Base-by-base conservation (phyloP, 1,284 basidiomycete genomes). In the Exobasidium rhododendri region DNA sequence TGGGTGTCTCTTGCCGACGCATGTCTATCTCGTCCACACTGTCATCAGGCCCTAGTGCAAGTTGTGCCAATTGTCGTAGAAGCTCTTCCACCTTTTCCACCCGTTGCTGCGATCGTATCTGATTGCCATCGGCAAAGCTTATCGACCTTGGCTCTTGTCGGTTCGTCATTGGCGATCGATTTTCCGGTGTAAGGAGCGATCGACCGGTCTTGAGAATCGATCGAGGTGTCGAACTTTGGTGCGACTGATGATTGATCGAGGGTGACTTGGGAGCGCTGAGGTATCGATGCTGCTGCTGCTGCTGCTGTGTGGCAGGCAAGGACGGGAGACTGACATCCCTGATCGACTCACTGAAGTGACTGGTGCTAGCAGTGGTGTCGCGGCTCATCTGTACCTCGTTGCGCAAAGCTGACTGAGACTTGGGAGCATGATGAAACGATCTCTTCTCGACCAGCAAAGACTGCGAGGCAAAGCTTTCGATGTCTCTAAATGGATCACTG, bases 401-500 rank as follows among this genome's bases (percentile, higher is more conserved):
- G 17, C 5, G 26, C 17, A 28, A 14, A 20, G 22, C 20, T 43
- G 13, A 26, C 14, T 44, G 2, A 22, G 29, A n/a, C 35, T 52
- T 31, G 11, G 29, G 5, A 20, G 35, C 55, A 26, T 43, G 14
- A 10, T 11, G 53, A 40, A 17, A n/a, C 7, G 17, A 17, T 22
- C 20, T 4, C 14, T 35, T 32, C 2, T 30, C 28, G 20, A 3
- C 26, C 29, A 22, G 50, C 53, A 35, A 22, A 5, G 31, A 6
- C 52, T 26, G 52, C 29, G 52, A 44, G 4, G 14, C 67, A 28
- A 71, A 65, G 56, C 69, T 71, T 45, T 71, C 69, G 55, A 69
- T 66, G 31, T 66, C 69, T n/a, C 52, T 40, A 56, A 71, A 71
- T 0, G 69, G 69, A 50, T 71, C 69, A 58, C 63, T 71, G n/a